phyloP scores from a whole-genome alignment of 2,329 filamentous ascomycete species.

The Apiospora marii region DNA sequence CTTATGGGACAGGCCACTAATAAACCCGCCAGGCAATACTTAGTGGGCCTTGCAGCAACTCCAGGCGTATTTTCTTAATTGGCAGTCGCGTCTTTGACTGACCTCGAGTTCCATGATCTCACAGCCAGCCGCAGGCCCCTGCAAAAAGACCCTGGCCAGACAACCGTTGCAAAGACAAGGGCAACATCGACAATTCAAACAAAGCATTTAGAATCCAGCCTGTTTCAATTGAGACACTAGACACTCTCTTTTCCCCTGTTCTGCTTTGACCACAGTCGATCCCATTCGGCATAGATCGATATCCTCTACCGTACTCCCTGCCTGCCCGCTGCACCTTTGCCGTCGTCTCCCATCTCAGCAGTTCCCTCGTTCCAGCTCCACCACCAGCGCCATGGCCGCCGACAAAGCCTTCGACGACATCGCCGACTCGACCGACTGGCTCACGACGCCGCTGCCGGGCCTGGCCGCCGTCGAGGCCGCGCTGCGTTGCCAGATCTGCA shows the following conservation, averaged over 20 bases:
- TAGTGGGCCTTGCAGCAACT: conserved; percentile 1
- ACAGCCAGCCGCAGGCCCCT: not conserved
- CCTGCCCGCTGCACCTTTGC: not conserved
- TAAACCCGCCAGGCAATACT: not conserved
- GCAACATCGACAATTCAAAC: not conserved
- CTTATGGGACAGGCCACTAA: not conserved
- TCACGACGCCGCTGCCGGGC: conserved; percentile 70
- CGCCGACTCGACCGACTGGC: conserved; percentile 86
- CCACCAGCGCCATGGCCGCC: conserved; percentile 31
- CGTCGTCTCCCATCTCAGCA: not conserved
- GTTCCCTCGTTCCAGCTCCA: not conserved
- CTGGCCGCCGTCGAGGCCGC: conserved; percentile 81
- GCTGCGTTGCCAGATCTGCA: conserved; percentile 95
- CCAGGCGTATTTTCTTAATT: conserved; percentile 24
- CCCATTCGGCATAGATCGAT: not conserved
- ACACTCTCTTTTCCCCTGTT: not conserved
- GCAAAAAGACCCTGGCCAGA: not conserved
- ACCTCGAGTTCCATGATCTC: not conserved
- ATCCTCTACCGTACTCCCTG: not conserved
- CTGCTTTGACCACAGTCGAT: not conserved
- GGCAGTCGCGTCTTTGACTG: conserved; percentile 28
- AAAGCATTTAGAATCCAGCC: conserved; percentile 8
- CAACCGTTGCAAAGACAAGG: not conserved
- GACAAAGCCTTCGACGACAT: conserved; percentile 51
- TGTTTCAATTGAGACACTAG: not conserved